A percentile compares a stretch with the other conserved stretches of the same genome.
phyloP scores from a whole-genome alignment of 1,284 basidiomycete genomes.

The Ustilago crameri region DNA sequence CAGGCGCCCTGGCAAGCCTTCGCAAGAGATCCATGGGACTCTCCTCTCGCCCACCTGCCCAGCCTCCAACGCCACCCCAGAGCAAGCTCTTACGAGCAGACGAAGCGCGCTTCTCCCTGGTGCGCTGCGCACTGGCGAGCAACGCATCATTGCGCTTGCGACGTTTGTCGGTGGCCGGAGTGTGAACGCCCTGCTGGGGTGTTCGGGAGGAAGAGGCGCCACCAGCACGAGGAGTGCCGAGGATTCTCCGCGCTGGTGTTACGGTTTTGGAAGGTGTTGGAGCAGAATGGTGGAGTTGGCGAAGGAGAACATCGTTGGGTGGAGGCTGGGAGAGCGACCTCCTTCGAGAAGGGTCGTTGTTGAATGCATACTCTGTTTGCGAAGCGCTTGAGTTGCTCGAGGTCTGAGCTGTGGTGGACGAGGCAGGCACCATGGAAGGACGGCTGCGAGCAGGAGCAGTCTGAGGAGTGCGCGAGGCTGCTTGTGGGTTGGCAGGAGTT shows the following conservation, averaged over 20 bases:
- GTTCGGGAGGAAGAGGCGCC: slow-evolving; percentile 18
- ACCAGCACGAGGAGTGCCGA: slow-evolving; percentile 36
- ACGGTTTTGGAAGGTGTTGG: slow-evolving; percentile 29
- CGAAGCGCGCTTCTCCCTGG: slow-evolving; percentile 20
- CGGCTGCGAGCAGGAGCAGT: slow-evolving; percentile 24
- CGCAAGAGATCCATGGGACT: slow-evolving; percentile 50
- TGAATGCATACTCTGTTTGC: neutral
- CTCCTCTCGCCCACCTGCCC: slow-evolving; percentile 52
- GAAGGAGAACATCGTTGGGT: slow-evolving; percentile 42
- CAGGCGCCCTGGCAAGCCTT: slow-evolving; percentile 43
- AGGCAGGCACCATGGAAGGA: slow-evolving; percentile 8
- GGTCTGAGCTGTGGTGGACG: slow-evolving; percentile 3
- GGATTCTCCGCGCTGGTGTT: slow-evolving; percentile 33
- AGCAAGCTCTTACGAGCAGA: slow-evolving; percentile 34
- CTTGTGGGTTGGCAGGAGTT: slow-evolving; percentile 9
- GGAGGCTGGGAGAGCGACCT: slow-evolving; percentile 49
- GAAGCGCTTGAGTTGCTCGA: slow-evolving; percentile 2
- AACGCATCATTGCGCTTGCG: slow-evolving; percentile 48
- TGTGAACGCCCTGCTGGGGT: slow-evolving; percentile 32
- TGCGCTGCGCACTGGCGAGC: slow-evolving; percentile 39
- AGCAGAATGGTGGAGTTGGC: slow-evolving; percentile 27
- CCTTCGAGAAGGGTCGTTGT: slow-evolving; percentile 19
- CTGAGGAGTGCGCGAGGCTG: slow-evolving; percentile 20
- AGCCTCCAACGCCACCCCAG: slow-evolving; percentile 49
- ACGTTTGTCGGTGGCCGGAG: slow-evolving; percentile 45